Evolutionary conservation across 768 basidiomycete species (phyloP).

Genomic region (Tricholoma furcatifolium): DNA sequence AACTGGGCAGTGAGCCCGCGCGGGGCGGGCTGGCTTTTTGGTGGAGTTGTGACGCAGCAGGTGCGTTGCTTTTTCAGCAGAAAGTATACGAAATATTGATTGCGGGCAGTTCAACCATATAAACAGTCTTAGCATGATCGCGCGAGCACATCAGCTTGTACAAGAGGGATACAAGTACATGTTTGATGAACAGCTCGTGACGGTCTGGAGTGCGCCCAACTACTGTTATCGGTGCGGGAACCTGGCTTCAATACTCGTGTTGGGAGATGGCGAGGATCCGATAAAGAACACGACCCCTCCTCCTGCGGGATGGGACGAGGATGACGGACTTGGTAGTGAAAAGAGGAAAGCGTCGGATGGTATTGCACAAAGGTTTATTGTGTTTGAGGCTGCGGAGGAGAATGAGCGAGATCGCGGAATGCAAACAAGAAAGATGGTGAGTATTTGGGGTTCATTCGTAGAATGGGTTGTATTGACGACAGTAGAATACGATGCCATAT

Average conservation of each 20-base stretch:
- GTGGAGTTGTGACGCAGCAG: slow-evolving; percentile 81
- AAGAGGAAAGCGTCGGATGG: not conserved
- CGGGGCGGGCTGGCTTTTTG: slow-evolving; percentile 96
- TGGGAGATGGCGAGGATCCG: slow-evolving; percentile 46
- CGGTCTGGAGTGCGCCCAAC: slow-evolving; percentile 91
- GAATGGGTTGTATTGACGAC: not conserved
- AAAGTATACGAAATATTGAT: not conserved
- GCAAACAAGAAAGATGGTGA: slow-evolving; percentile 71
- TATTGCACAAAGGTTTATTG: slow-evolving; percentile 60
- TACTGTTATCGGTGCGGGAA: slow-evolving; percentile 85
- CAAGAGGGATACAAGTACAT: slow-evolving; percentile 97
- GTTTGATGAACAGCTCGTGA: slow-evolving; percentile 91
- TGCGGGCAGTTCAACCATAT: slow-evolving; percentile 81
- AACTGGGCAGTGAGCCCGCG: slow-evolving; percentile 97
- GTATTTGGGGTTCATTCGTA: slow-evolving; percentile 23
- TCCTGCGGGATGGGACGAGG: not conserved
- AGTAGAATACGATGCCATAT: slow-evolving; percentile 53
- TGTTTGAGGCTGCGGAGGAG: slow-evolving; percentile 86
- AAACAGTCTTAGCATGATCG: slow-evolving; percentile 84
- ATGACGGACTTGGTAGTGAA: slow-evolving; percentile 1
- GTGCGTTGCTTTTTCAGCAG: slow-evolving; percentile 34
- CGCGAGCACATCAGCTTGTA: slow-evolving; percentile 94
- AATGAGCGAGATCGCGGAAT: slow-evolving; percentile 84
- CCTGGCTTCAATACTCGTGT: slow-evolving; percentile 85
- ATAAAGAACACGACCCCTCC: not conserved